Evolutionary conservation across 192 early-diverging fungal genomes (phyloP), one percentile per base, ranked within the genome.

Genomic region (Radiomyces spectabilis): DNA sequence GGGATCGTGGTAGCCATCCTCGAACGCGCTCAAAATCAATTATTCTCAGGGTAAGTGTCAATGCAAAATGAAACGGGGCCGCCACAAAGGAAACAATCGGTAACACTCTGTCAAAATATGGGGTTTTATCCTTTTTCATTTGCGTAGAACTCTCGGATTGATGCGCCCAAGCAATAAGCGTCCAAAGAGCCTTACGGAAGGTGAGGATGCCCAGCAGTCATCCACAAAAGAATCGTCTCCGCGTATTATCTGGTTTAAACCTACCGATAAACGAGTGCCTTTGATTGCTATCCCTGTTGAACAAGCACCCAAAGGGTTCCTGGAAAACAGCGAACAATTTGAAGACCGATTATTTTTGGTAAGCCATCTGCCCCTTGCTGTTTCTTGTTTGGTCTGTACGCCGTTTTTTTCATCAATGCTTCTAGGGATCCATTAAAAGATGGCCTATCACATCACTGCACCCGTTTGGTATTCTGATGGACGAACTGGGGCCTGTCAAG

Each of bases 221-320:
- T n/a, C n/a, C n/a, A n/a, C n/a, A n/a, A 75, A 64, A 47, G 68
- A 69, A n/a, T 68, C 62, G 16, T 61, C 61, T 26, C 72, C 81
- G 19, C 64, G 74, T 21, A 72, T 74, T 39, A 66, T 83, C 13
- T 92, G 86, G 86, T 87, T 92, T 64, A 83, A 83, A 68, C 85
- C 89, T 61, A 83, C 76, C 3, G 89, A 92, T 63, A 81, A 82
- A 52, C 79, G 89, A 13, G 77, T 85, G 2, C 86, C 89, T 10
- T 74, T 83, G 34, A 76, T 90, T 22, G 74, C 80, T 6, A 80
- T 92, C 42, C 79, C 86, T 0, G 72, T 81, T 10, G 81, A 84
- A 53, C 63, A 83, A 48, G 78, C 72, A 4, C 85, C 85, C 1
- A 15, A 22, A 5, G 85, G 86, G 24, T 87, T 85, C 55, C 65